phyloP scores from a whole-genome alignment of 352 stramenopile species.

The Thraustotheca clavata region DNA sequence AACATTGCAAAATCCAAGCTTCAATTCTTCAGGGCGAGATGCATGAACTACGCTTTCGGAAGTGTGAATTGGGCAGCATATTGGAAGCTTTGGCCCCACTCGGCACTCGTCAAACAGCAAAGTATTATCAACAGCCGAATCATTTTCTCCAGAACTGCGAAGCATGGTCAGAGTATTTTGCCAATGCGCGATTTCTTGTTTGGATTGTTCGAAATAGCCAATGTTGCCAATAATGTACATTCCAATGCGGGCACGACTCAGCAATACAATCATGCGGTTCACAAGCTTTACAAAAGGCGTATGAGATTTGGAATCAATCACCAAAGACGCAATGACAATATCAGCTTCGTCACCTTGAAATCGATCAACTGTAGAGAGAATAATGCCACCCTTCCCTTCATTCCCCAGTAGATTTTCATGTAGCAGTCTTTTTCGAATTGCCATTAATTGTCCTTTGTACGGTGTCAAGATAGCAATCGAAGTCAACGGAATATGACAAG shows the following conservation, averaged over 20 bases:
- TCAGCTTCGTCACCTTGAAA: slow-evolving; percentile 87
- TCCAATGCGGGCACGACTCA: slow-evolving; percentile 74
- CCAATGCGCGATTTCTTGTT: slow-evolving; percentile 67
- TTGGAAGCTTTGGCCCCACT: slow-evolving; percentile 47
- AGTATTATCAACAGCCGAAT: slow-evolving; percentile 32
- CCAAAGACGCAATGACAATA: slow-evolving; percentile 78
- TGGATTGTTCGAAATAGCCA: slow-evolving; percentile 57
- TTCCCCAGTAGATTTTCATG: slow-evolving; percentile 23
- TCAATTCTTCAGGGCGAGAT: slow-evolving; percentile 34
- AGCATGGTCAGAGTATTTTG: slow-evolving; percentile 59
- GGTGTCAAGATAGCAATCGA: slow-evolving; percentile 84
- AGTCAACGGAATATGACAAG: slow-evolving; percentile 54
- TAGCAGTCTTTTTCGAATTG: slow-evolving; percentile 71
- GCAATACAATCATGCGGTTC: slow-evolving; percentile 85
- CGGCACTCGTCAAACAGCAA: slow-evolving; percentile 30
- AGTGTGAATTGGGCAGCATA: slow-evolving; percentile 75
- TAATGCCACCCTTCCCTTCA: slow-evolving; percentile 23
- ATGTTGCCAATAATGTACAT: slow-evolving; percentile 82
- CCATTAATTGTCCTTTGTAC: slow-evolving; percentile 84
- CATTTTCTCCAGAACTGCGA: slow-evolving; percentile 31
- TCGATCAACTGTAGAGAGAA: slow-evolving; percentile 79
- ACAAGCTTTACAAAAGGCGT: slow-evolving; percentile 82
- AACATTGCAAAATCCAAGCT: slow-evolving; percentile 67
- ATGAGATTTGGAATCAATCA: slow-evolving; percentile 83
- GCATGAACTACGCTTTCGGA: slow-evolving; percentile 27